phyloP scores from a whole-genome alignment of 345 rosid genomes.

The Eucalyptus brandiana region DNA sequence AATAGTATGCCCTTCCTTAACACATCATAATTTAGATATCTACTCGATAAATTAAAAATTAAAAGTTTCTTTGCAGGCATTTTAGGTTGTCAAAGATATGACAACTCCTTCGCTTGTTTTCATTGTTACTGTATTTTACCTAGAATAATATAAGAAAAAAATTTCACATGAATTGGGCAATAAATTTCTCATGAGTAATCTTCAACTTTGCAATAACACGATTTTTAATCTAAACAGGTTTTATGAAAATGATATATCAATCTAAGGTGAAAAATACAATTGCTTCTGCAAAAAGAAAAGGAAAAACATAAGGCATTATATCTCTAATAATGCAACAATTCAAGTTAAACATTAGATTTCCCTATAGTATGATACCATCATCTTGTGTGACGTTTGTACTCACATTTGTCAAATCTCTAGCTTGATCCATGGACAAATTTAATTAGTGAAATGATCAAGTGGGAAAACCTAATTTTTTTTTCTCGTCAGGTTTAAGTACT shows the following conservation, averaged over 20 bases:
- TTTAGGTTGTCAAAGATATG: background rate
- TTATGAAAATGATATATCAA: background rate
- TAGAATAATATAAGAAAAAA: background rate
- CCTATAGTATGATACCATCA: background rate
- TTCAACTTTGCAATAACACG: background rate
- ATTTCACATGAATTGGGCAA: background rate
- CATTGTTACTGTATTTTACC: background rate
- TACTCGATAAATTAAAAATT: background rate
- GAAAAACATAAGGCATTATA: background rate
- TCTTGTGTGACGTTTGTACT: background rate
- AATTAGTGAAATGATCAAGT: background rate
- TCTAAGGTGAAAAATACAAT: background rate
- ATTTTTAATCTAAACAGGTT: background rate
- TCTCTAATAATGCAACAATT: background rate
- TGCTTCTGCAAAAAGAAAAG: background rate
- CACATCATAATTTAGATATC: background rate
- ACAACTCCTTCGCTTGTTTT: background rate
- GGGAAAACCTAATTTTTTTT: too few species aligned
- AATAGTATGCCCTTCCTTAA: background rate
- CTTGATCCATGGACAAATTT: background rate
- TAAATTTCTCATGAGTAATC: background rate
- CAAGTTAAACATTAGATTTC: background rate
- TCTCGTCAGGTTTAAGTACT: accelerated
- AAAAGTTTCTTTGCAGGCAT: background rate
- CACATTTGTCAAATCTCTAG: too few species aligned